Conservation (phyloP, 2,329 filamentous ascomycete species). For the Paraphoma chrysanthemicola region DNA sequence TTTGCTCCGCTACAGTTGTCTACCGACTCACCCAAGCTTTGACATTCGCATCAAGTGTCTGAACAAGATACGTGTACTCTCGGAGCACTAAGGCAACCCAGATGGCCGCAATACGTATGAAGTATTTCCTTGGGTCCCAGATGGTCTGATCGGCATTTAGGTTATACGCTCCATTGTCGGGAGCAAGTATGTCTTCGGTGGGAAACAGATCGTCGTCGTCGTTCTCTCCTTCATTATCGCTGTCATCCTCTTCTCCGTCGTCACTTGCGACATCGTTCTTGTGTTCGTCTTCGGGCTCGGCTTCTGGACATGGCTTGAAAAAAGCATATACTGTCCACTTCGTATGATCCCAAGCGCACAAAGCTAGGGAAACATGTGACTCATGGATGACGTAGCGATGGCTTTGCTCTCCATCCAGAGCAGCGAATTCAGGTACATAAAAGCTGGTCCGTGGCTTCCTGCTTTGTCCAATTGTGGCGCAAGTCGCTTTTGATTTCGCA, state of each 20-base stretch:
- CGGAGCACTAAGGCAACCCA: not conserved
- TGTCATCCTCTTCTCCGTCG: not conserved
- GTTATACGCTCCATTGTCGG: not conserved
- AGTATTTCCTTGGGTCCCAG: conserved; percentile 4
- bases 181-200: not conserved
- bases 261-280: too few species aligned
- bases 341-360: not conserved
- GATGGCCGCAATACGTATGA: not conserved
- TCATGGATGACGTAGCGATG: not conserved
- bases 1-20: too few species aligned
- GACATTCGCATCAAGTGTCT: not conserved
- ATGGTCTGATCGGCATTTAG: not conserved
- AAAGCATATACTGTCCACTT: not conserved
- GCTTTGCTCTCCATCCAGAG: too few species aligned
- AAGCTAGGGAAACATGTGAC: not conserved
- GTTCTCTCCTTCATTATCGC: not conserved
- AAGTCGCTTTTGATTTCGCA: not conserved
- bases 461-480: too few species aligned
- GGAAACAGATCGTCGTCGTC: not conserved
- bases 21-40: too few species aligned
- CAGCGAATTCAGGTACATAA: too few species aligned
- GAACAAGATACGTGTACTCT: not conserved
- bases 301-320: not conserved
- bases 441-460: too few species aligned
- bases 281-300: too few species aligned